phyloP scores from a whole-genome alignment of 2,329 filamentous ascomycete genomes.

The Fusarium nanum region DNA sequence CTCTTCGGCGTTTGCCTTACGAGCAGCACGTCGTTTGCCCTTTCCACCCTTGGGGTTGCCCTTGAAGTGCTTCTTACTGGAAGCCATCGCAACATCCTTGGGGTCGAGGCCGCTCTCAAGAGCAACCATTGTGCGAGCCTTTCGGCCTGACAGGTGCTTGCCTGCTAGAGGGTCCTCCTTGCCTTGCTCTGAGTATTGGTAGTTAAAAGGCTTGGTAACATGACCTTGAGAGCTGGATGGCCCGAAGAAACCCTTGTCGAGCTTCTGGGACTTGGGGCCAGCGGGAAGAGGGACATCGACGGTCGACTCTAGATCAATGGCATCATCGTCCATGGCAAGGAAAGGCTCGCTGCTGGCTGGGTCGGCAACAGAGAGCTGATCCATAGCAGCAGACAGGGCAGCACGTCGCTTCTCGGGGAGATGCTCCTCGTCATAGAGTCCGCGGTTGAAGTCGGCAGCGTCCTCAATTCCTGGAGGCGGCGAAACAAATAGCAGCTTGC shows the following conservation, averaged over 20 bases:
- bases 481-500: slow-evolving; percentile 91
- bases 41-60: slow-evolving; percentile 72
- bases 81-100: slow-evolving; percentile 73
- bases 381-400: slow-evolving; percentile 65
- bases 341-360: slow-evolving; percentile 41
- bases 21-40: slow-evolving; percentile 55
- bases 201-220: slow-evolving; percentile 83
- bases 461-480: slow-evolving; percentile 83
- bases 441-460: slow-evolving; percentile 82
- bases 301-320: slow-evolving; percentile 49
- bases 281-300: slow-evolving; percentile 65
- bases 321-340: slow-evolving; percentile 49
- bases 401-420: slow-evolving; percentile 84
- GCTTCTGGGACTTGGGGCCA: slow-evolving; percentile 77
- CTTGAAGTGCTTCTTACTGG: slow-evolving; percentile 95
- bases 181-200: slow-evolving; percentile 89
- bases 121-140: slow-evolving; percentile 82
- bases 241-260: slow-evolving; percentile 93
- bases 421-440: slow-evolving; percentile 86
- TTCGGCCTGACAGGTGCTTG: slow-evolving; percentile 84
- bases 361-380: slow-evolving; percentile 57
- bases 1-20: slow-evolving; percentile 35
- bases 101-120: slow-evolving; percentile 87
- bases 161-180: slow-evolving; percentile 50
- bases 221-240: slow-evolving; percentile 72